phyloP scores from a whole-genome alignment of 148 eudicot genomes.

The Cornus suecica region DNA sequence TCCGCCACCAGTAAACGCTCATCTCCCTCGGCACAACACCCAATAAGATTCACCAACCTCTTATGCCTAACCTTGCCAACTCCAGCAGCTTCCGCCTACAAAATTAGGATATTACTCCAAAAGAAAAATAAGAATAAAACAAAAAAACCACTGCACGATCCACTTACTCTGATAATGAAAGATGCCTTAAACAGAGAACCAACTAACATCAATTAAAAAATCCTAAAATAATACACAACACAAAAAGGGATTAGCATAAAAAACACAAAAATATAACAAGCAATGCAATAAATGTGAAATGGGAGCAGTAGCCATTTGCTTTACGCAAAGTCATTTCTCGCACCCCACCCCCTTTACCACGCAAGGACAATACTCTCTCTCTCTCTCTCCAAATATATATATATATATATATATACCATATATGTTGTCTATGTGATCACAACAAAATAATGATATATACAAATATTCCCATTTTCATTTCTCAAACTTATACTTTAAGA shows the following conservation, averaged over 20 bases:
- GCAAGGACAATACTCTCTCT: no score
- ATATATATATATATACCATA: no score
- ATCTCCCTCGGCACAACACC: slow-evolving; percentile 98
- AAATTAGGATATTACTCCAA: background rate
- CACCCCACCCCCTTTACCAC: no score
- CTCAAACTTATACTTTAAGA: no score
- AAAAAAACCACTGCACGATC: background rate
- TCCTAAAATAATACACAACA: no score
- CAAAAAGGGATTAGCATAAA: background rate
- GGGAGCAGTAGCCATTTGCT: background rate
- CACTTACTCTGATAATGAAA: no score
- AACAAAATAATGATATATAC: no score
- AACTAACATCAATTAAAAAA: no score
- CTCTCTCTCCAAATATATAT: no score
- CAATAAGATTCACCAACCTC: slow-evolving; percentile 84
- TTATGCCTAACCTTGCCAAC: slow-evolving; percentile 89
- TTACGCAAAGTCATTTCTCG: no score
- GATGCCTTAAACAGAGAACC: background rate
- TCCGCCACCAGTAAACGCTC: slow-evolving; percentile 94
- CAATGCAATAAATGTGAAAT: background rate
- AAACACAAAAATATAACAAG: background rate
- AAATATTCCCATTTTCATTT: no score
- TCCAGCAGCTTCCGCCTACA: slow-evolving; percentile 90
- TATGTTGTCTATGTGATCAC: no score
- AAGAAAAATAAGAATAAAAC: background rate